These are phyloP conservation scores for Alternaria viburni DNA, from an alignment of 2,329 filamentous ascomycete genomes.

Conservation along the genomic window DNA sequence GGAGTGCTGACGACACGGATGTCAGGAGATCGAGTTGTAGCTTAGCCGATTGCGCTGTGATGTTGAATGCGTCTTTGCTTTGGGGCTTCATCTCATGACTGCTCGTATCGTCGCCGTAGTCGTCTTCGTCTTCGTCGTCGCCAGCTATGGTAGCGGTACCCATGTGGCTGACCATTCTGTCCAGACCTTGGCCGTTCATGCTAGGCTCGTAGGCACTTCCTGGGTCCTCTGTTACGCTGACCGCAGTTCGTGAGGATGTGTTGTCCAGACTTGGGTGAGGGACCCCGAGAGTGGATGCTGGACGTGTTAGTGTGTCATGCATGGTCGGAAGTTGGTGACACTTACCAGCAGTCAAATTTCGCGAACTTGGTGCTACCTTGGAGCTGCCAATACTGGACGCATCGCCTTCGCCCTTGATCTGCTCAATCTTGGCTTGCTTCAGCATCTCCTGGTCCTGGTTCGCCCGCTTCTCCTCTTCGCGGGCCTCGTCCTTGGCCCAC, in stretches of 20 bases:
- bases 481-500: slow-evolving; percentile 96
- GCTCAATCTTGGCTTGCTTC: slow-evolving; percentile 77
- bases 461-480: slow-evolving; percentile 81
- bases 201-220: slow-evolving; percentile 65
- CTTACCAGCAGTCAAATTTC: slow-evolving; percentile 40
- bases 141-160: slow-evolving; percentile 62
- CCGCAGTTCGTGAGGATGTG: slow-evolving; percentile 47
- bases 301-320: slow-evolving; percentile 9
- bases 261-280: slow-evolving; percentile 52
- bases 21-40: slow-evolving; percentile 90
- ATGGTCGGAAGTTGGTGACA: background rate
- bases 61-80: slow-evolving; percentile 93
- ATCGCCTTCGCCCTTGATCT: slow-evolving; percentile 57
- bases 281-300: slow-evolving; percentile 55
- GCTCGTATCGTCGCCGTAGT: slow-evolving; percentile 81
- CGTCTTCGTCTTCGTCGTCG: slow-evolving; percentile 69
- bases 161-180: slow-evolving; percentile 56
- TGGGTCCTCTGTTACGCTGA: slow-evolving; percentile 62
- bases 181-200: slow-evolving; percentile 60
- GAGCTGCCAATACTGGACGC: slow-evolving; percentile 47
- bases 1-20: slow-evolving; percentile 81
- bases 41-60: slow-evolving; percentile 93
- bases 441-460: slow-evolving; percentile 77
- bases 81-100: slow-evolving; percentile 73
- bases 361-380: slow-evolving; percentile 29